phyloP scores from a whole-genome alignment of 768 basidiomycete genomes.

The Mycena sanguinolenta region DNA sequence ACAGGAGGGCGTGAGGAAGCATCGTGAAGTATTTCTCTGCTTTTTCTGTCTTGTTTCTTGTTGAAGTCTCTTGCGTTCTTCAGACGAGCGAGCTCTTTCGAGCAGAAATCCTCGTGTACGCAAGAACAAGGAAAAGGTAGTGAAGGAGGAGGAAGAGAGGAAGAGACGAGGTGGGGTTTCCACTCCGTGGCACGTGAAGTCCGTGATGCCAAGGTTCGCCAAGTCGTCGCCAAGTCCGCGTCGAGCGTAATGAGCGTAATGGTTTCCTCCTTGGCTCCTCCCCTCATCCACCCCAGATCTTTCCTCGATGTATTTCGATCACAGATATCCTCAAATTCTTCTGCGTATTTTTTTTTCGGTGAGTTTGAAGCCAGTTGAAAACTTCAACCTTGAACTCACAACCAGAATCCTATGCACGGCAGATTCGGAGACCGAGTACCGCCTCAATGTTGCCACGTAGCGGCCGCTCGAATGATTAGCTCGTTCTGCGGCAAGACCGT shows the following conservation, averaged over 20 bases:
- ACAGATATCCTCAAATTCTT: background rate
- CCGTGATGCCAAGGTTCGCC: background rate
- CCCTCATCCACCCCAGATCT: background rate
- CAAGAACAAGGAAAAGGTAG: background rate
- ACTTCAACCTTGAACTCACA: background rate
- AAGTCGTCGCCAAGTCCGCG: background rate
- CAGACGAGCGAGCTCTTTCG: background rate
- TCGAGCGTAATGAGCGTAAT: no score
- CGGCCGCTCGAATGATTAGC: background rate
- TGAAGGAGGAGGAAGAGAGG: background rate
- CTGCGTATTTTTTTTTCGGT: background rate
- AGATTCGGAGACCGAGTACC: background rate
- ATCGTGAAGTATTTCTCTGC: conserved; percentile 2
- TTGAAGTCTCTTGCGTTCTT: background rate
- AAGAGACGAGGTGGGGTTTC: background rate
- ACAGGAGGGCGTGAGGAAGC: conserved; percentile 22
- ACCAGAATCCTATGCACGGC: background rate
- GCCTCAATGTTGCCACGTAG: background rate
- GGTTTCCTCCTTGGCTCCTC: background rate
- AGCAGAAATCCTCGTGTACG: background rate
- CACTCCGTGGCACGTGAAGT: background rate
- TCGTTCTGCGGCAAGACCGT: background rate
- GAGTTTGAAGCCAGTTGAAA: background rate
- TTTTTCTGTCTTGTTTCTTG: background rate
- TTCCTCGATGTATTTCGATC: background rate